Evolutionary conservation across 495 filamentous ascomycete genomes (phyloP).

Genomic region (Apodospora peruviana): DNA sequence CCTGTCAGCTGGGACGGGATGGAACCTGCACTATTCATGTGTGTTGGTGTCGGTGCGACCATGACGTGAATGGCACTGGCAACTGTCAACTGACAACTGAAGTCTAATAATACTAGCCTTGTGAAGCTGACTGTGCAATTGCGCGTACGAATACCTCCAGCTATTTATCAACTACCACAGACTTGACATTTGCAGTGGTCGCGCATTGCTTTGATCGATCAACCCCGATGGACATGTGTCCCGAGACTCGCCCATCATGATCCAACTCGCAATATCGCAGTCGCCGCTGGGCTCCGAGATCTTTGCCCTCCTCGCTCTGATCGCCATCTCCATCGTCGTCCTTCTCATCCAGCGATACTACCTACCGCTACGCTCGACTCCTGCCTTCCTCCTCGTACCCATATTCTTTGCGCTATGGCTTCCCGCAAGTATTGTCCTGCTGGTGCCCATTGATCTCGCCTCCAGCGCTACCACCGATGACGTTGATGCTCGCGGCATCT

Average conservation of each 20-base stretch:
- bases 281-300: constrained; percentile 36
- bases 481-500: constrained; percentile 56
- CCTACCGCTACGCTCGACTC: constrained; percentile 83
- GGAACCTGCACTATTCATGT: no score
- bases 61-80: no score
- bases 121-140: no score
- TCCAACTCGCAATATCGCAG: constrained; percentile 9
- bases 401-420: constrained; percentile 91
- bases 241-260: constrained; percentile 13
- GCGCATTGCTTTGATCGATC: no score
- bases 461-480: constrained; percentile 71
- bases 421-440: constrained; percentile 85
- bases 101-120: no score
- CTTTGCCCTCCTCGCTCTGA: constrained; percentile 65
- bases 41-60: no score
- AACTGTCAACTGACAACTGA: no score
- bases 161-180: no score
- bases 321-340: constrained; percentile 67
- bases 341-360: constrained; percentile 82
- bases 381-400: constrained; percentile 83
- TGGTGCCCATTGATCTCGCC: constrained; percentile 94
- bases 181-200: no score
- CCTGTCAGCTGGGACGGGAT: no score
- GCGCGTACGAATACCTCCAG: no score
- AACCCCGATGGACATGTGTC: constrained; percentile 13